Conservation (phyloP, 768 basidiomycete species). For the Boletus rufocinnamomeus region DNA sequence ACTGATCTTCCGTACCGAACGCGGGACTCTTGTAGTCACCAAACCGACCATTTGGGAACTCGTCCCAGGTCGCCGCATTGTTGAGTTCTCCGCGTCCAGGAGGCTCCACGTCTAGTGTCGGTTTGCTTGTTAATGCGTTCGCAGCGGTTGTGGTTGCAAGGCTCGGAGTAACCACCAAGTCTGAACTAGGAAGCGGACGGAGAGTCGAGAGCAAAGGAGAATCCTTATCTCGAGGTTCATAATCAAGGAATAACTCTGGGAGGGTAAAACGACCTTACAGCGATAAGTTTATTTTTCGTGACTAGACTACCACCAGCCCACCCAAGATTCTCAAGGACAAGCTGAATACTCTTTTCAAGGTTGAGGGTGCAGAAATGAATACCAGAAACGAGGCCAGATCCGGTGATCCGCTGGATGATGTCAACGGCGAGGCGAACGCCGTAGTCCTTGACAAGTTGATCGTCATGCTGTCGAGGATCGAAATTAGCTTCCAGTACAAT, state of each 20-base stretch:
- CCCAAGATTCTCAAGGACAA: slow-evolving; percentile 74
- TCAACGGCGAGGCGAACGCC: slow-evolving; percentile 84
- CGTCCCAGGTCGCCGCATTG: slow-evolving; percentile 83
- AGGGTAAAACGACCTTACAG: slow-evolving; percentile 41
- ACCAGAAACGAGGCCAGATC: slow-evolving; percentile 61
- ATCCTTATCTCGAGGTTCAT: slow-evolving; percentile 38
- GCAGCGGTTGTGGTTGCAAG: slow-evolving; percentile 66
- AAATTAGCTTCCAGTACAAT: not conserved
- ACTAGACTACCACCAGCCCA: slow-evolving; percentile 60
- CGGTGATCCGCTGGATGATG: slow-evolving; percentile 67
- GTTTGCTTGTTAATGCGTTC: slow-evolving; percentile 50
- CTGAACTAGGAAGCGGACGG: slow-evolving; percentile 31
- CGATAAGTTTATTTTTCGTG: slow-evolving; percentile 65
- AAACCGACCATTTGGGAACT: slow-evolving; percentile 98
- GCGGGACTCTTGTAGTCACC: slow-evolving; percentile 98
- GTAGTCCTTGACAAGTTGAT: slow-evolving; percentile 91
- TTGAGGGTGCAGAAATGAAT: slow-evolving; percentile 97
- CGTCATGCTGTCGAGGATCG: slow-evolving; percentile 68
- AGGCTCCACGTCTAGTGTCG: slow-evolving; percentile 54
- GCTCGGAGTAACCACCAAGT: slow-evolving; percentile 60
- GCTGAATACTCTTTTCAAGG: slow-evolving; percentile 91
- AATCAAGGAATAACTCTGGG: not conserved
- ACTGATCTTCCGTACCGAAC: slow-evolving; percentile 78
- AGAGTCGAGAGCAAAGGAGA: slow-evolving; percentile 36
- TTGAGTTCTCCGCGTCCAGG: slow-evolving; percentile 71